Evolutionary conservation across 2,329 filamentous ascomycete genomes (phyloP).

Genomic region (Alternaria arborescens): DNA sequence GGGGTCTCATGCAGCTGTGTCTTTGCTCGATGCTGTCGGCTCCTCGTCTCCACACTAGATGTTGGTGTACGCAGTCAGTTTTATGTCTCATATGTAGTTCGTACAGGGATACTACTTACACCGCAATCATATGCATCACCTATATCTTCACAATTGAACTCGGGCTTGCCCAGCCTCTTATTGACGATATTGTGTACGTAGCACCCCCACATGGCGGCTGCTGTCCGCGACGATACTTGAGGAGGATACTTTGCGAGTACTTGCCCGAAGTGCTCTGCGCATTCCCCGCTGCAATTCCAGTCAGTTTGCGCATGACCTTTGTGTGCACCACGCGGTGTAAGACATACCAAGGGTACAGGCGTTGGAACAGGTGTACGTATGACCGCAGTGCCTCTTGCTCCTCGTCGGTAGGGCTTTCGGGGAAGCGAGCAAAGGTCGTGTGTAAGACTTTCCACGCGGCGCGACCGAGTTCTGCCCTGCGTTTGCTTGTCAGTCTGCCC

Average conservation of each 20-base stretch:
- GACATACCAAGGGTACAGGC: slow-evolving; percentile 69
- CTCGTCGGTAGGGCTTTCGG: slow-evolving; percentile 68
- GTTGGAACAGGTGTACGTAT: slow-evolving; percentile 70
- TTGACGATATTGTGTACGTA: slow-evolving; percentile 74
- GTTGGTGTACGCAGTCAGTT: slow-evolving; percentile 5
- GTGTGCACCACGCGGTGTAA: slow-evolving; percentile 23
- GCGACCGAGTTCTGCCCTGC: slow-evolving; percentile 68
- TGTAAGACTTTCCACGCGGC: slow-evolving; percentile 73
- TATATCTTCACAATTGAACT: slow-evolving; percentile 71
- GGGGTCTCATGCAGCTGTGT: slow-evolving; percentile 28
- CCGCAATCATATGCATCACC: slow-evolving; percentile 73
- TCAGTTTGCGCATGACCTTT: slow-evolving; percentile 38
- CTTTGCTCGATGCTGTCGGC: slow-evolving; percentile 32
- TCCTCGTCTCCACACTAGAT: slow-evolving; percentile 63
- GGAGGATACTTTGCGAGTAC: slow-evolving; percentile 70
- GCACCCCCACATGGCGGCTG: slow-evolving; percentile 72
- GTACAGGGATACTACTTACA: neutral
- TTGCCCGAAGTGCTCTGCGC: slow-evolving; percentile 69
- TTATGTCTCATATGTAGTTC: slow-evolving; percentile 3
- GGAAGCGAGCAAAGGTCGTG: slow-evolving; percentile 72
- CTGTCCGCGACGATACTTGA: slow-evolving; percentile 68
- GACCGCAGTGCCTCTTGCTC: slow-evolving; percentile 67
- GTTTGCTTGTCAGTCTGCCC: slow-evolving; percentile 30
- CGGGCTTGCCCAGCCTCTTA: slow-evolving; percentile 65
- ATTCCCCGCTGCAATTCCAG: slow-evolving; percentile 63